Evolutionary conservation across 2,329 filamentous ascomycete species (phyloP), one percentile per base, ranked within the genome.

Genomic region (Penicillium olsonii): DNA sequence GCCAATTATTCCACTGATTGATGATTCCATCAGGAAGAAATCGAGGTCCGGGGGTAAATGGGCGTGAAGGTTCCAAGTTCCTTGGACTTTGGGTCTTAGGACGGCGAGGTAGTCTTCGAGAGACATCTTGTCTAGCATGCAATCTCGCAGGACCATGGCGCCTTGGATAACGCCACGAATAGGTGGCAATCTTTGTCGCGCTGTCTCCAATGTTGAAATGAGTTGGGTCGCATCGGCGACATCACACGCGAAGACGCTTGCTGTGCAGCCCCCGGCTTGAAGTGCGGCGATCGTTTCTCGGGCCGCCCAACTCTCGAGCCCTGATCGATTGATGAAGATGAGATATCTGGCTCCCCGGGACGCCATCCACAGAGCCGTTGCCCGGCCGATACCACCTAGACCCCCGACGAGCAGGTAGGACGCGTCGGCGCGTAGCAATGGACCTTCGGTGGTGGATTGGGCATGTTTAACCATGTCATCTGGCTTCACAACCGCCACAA

Each of bases 391-490:
- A 14, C 70, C 72, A 3, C 74, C 73, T 2, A 74, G 54, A 5
- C 73, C 72, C 11, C 73, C 73, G 2, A 63, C 57, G 1, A 75
- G 51, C 2, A 76, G 41, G 47, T 75, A 76, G 0, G 56, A 38
- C 9, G 38, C 45, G 29, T 53, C 48, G 0, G n/a, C 1, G 4
- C 31, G 31, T 15, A 54, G 42, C 18, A 29, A n/a, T 27, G 26
- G 4, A 12, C 37, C 18, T 38, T 31, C 12, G 43, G 33, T 26
- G 11, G 20, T 3, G 24, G 20, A 6, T 9, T n/a, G 9, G 5
- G 40, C n/a, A 4, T 48, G n/a, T 1, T 41, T 35, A 14, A 42
- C 31, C 2, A 42, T 33, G 4, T 40, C 33, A 2, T 42, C 15
- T 3, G 37, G 15, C 2, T 31, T 11, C 9, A 52, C 42, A 2